These are phyloP conservation scores for Lentinula sp. DNA, from an alignment of 768 basidiomycete genomes.

Conservation along the genomic window DNA sequence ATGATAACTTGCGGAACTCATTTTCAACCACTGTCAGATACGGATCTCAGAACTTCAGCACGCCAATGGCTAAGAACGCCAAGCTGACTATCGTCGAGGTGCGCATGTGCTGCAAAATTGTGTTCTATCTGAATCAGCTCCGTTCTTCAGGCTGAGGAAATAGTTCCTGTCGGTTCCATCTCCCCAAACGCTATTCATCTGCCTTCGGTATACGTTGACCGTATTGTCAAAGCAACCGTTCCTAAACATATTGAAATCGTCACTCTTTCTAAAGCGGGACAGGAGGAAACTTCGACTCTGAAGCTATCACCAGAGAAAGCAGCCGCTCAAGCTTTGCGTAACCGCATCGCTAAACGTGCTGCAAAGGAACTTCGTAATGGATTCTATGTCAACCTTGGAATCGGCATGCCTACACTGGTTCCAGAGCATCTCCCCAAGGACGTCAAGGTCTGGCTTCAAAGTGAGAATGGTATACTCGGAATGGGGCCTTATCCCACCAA, in stretches of 20 bases:
- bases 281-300: conserved; percentile 5
- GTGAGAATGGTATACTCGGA: conserved; percentile 86
- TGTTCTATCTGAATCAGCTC: background rate
- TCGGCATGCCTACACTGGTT: conserved; percentile 88
- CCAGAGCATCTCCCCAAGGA: conserved; percentile 71
- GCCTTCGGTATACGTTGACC: conserved; percentile 84
- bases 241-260: conserved; percentile 75
- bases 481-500: conserved; percentile 88
- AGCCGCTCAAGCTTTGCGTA: conserved; percentile 47
- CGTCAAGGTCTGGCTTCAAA: conserved; percentile 84
- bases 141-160: conserved; percentile 70
- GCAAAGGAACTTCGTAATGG: conserved; percentile 88
- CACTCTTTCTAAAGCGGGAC: conserved; percentile 50
- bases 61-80: conserved; percentile 85
- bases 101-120: conserved; percentile 7
- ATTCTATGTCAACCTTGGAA: conserved; percentile 83
- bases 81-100: conserved; percentile 89
- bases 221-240: conserved; percentile 73
- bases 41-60: conserved; percentile 82
- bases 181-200: conserved; percentile 80
- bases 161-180: conserved; percentile 77
- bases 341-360: conserved; percentile 78
- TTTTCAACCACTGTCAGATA: conserved; percentile 40
- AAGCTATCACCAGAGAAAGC: conserved; percentile 44
- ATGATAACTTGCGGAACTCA: background rate